Conservation (phyloP, 192 early-diverging fungal genomes). For the Backusella tarrabulga region DNA sequence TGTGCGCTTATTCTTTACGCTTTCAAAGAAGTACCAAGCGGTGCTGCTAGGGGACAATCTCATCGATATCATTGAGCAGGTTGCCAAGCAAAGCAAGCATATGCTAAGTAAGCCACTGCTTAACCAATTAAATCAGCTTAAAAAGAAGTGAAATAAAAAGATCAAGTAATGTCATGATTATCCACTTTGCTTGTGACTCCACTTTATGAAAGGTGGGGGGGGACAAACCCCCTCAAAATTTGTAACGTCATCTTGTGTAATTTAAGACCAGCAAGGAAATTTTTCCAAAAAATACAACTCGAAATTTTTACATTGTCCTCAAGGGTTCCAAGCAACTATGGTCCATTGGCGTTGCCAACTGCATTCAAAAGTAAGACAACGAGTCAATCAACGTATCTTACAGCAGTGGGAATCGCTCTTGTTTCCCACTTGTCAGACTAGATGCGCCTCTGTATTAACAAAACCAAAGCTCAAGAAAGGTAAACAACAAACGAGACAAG, state of each 20-base stretch:
- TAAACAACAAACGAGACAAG: neutral
- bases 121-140: neutral
- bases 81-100: neutral
- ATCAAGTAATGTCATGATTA: no score
- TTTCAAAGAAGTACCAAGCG: neutral
- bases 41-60: neutral
- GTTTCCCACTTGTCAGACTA: constrained; percentile 2
- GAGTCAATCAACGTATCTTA: neutral
- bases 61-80: neutral
- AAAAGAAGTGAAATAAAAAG: neutral
- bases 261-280: neutral
- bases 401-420: neutral
- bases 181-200: neutral
- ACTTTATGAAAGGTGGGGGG: neutral
- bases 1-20: neutral
- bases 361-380: constrained; percentile 12
- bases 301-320: neutral
- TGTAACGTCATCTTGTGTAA: neutral
- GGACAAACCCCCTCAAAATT: neutral
- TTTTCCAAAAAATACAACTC: neutral
- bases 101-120: neutral
- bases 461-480: neutral
- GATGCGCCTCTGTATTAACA: neutral
- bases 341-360: constrained; percentile 11
- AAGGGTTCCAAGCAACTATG: constrained; percentile 8